Evolutionary conservation across 768 basidiomycete species (phyloP), one percentile per base, ranked within the genome.

Genomic region (Kwoniella heveanensis): DNA sequence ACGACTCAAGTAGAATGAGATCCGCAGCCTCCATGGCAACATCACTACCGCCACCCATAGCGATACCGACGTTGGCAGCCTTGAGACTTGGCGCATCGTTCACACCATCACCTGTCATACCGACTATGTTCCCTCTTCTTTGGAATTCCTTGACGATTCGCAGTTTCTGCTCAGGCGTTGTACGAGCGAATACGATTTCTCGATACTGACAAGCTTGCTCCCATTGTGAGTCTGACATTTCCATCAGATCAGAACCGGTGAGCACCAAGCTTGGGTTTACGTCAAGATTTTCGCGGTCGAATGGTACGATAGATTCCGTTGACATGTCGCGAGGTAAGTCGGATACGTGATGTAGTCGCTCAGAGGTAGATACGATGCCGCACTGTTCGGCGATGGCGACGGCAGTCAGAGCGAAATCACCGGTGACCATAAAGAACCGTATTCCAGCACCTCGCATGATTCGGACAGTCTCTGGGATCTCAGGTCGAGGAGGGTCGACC

Each of bases 41-140:
- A 53, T 75, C 75, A 13, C 73, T 76, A 1, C 71, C 74, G 13
- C 72, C 69, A 10, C 85, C 86, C 82, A 87, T 85, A 0, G 85
- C 86, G 39, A 88, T 84, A 57, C 87, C 87, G 53, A 86, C 84
- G 68, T 89, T 84, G 1, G 86, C 85, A 27, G 84, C 84, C 54
- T 75, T 77, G 21, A 77, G 64, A 32, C 66, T 60, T 1, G 76
- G 76, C 8, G 77, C 75, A 54, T 79, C 78, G 57, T 79, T 79
- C n/a, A 77, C 79, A 27, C 87, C 87, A 72, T 88, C 87, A 2
- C 88, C 87, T 3, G 87, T 88, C 62, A 87, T 86, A 1, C 85
- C 86, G 5, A 87, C 86, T 1, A 85, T 83, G 66, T 83, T 83
- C 1, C 83, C 84, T 2, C 83, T 78, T 9, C 75, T 77, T 73